Percentiles rank a stretch among this genome's conserved stretches.
Evolutionary conservation across 345 rosid species (phyloP).

Genomic region (Brassica juncea): DNA sequence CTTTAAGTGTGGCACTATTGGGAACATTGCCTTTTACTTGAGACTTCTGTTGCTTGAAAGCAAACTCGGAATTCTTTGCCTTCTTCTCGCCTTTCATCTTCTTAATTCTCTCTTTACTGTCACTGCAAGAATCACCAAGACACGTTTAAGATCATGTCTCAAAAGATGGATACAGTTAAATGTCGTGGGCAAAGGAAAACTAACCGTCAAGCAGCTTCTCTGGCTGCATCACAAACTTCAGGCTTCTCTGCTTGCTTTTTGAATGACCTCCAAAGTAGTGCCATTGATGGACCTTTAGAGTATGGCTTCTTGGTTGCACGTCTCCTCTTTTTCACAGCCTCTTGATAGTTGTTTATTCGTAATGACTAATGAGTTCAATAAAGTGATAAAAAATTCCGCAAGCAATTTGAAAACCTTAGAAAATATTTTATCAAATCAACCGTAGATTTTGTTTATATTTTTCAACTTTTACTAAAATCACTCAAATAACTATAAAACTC

Average conservation of each 20-base stretch:
- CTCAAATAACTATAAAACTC: no score
- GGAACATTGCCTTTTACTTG: constrained; percentile 50
- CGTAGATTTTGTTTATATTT: no score
- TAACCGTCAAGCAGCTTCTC: constrained; percentile 66
- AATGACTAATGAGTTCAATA: no score
- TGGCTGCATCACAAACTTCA: constrained; percentile 72
- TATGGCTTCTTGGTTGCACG: constrained; percentile 66
- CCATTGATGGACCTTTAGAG: constrained; percentile 70
- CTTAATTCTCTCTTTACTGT: constrained; percentile 78
- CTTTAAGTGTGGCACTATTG: constrained; percentile 43
- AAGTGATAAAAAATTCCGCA: no score
- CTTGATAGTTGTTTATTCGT: constrained; percentile 29
- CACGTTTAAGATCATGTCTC: no score
- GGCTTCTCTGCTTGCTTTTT: constrained; percentile 72
- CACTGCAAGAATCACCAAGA: constrained; percentile 40
- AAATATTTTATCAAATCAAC: no score
- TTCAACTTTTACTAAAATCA: no score
- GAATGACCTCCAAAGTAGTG: constrained; percentile 42
- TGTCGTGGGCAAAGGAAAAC: background rate
- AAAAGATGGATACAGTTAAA: background rate
- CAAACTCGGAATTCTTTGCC: constrained; percentile 70
- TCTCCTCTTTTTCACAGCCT: constrained; percentile 67
- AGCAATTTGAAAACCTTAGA: no score
- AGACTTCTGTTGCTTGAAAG: constrained; percentile 55
- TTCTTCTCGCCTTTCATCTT: constrained; percentile 38